Percentiles rank a stretch among this genome's conserved stretches.
Evolutionary conservation across 176 grass and related monocot genomes (phyloP).

Genomic region (Eremochloa ophiuroides): DNA sequence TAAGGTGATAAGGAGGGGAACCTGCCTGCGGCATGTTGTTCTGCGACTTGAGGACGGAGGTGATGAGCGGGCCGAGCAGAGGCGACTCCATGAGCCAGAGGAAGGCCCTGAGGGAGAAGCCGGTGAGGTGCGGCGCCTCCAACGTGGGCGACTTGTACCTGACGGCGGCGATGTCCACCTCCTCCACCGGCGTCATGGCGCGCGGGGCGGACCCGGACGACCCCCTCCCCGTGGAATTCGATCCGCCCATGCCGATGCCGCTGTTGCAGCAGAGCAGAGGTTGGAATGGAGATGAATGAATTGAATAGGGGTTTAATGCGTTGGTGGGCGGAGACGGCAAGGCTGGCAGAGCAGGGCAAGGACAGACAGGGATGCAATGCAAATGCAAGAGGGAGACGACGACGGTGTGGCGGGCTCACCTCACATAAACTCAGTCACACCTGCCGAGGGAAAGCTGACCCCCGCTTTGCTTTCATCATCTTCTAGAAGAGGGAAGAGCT

Average conservation of each 20-base stretch:
- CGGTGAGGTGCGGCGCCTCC: conserved; percentile 69
- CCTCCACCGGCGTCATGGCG: conserved; percentile 56
- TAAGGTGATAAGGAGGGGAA: neutral
- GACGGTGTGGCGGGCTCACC: neutral
- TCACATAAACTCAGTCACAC: neutral
- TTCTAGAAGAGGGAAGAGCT: neutral
- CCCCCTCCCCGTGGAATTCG: conserved; percentile 25
- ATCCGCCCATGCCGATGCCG: conserved; percentile 3
- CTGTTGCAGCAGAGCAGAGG: neutral
- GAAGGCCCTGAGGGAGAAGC: conserved; percentile 53
- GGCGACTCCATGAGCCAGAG: conserved; percentile 77
- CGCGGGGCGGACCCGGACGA: neutral
- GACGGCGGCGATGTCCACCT: conserved; percentile 63
- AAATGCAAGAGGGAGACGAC: neutral
- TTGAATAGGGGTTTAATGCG: neutral
- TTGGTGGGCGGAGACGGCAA: neutral
- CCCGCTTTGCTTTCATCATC: neutral
- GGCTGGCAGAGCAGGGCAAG: neutral
- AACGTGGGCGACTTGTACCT: conserved; percentile 49
- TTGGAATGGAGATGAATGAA: too few relatives aligned
- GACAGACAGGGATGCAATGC: neutral
- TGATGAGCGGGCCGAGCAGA: conserved; percentile 44
- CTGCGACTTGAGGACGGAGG: conserved; percentile 60
- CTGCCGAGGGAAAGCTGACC: too few relatives aligned
- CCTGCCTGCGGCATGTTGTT: conserved; percentile 54